A percentile compares a stretch with the other conserved stretches of the same genome.
These are phyloP conservation scores for Phytophthora sp. DNA, from an alignment of 352 stramenopile genomes.

Conservation along the genomic window DNA sequence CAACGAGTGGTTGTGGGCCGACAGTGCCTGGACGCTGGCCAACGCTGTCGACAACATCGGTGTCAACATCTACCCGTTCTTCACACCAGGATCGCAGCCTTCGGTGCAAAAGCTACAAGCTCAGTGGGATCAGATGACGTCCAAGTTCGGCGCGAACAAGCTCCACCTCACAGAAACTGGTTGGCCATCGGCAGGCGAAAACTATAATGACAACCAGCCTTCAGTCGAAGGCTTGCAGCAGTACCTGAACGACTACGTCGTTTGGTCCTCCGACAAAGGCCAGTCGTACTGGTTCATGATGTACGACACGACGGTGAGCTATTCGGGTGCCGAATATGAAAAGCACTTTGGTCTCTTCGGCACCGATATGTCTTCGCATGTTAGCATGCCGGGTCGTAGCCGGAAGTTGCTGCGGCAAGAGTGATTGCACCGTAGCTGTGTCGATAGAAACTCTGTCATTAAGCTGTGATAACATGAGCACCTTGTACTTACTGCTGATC, in stretches of 20 bases:
- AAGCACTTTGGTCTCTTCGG: slow-evolving; percentile 51
- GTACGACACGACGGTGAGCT: slow-evolving; percentile 38
- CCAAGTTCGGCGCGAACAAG: slow-evolving; percentile 37
- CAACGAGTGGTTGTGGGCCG: slow-evolving; percentile 50
- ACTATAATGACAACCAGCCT: slow-evolving; percentile 30
- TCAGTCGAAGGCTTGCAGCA: slow-evolving; percentile 33
- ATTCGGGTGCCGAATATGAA: slow-evolving; percentile 44
- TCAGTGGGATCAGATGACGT: slow-evolving; percentile 41
- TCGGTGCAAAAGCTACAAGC: slow-evolving; percentile 50
- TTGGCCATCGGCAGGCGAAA: slow-evolving; percentile 42
- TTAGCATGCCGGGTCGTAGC: not conserved
- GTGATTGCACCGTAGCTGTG: not conserved
- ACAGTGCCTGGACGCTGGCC: slow-evolving; percentile 31
- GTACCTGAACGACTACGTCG: slow-evolving; percentile 20
- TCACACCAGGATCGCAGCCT: slow-evolving; percentile 24
- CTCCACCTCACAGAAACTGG: slow-evolving; percentile 51
- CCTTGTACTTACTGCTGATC: no score
- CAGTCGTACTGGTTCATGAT: slow-evolving; percentile 24
- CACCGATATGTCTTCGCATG: slow-evolving; percentile 19
- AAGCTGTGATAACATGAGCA: no score
- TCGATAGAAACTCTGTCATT: not conserved
- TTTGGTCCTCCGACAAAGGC: not conserved
- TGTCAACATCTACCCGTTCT: slow-evolving; percentile 47
- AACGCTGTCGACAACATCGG: slow-evolving; percentile 27
- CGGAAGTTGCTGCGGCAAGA: not conserved